These are phyloP conservation scores for Lepidopterella palustris DNA, from an alignment of 495 filamentous ascomycete species.

Conservation along the genomic window DNA sequence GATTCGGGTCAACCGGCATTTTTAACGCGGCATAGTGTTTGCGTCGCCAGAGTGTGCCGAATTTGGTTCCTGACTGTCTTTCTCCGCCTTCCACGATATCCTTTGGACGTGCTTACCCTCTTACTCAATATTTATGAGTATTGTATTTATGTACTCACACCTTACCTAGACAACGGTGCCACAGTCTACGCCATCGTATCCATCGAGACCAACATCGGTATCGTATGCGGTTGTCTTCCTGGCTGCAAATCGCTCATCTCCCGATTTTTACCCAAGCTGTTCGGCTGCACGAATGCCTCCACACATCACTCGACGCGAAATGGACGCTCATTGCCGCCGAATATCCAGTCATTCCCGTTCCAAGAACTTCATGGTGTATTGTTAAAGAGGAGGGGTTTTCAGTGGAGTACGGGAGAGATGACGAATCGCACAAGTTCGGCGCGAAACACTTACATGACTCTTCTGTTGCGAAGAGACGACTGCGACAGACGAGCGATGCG, in stretches of 20 bases:
- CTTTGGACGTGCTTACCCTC: no score
- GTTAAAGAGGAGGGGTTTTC: constrained; percentile 6
- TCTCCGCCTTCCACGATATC: no score
- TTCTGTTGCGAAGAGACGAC: no score
- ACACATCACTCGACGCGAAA: constrained; percentile 2
- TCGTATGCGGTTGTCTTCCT: constrained; percentile 15
- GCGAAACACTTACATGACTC: no score
- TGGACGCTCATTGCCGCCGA: background rate
- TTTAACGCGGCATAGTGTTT: no score
- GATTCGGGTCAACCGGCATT: no score
- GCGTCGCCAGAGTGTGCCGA: no score
- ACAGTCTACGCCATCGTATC: constrained; percentile 10
- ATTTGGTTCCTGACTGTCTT: no score
- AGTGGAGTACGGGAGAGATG: constrained; percentile 11
- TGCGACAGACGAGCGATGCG: no score
- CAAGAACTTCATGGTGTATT: constrained; percentile 13
- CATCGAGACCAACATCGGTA: constrained; percentile 19
- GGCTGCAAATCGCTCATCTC: constrained; percentile 12
- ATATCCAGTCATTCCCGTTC: constrained; percentile 10
- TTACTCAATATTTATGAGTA: no score
- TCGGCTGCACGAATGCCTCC: constrained; percentile 5
- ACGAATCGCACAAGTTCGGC: no score
- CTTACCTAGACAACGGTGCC: background rate
- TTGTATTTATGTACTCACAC: no score
- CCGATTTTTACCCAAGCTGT: constrained; percentile 1